Base-by-base conservation (phyloP, 2,329 filamentous ascomycete species). In the Penicillium polonicum region DNA sequence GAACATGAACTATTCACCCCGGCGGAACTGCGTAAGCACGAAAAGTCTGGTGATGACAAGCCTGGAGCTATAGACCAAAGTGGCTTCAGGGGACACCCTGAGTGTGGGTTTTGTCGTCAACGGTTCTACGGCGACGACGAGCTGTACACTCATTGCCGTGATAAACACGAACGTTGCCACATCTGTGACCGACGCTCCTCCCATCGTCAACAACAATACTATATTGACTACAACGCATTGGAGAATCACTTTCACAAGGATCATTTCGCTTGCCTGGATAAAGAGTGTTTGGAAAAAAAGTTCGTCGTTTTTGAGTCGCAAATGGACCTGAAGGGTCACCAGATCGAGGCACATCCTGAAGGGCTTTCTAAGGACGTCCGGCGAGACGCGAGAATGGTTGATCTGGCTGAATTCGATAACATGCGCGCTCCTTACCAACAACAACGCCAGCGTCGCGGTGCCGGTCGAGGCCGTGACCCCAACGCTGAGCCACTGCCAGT, bases 111-210 rank as follows among this genome's bases (percentile, higher is more conserved):
- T 76, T 99, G 94, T 73, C 86, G 88, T 54, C 85, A 91, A 71
- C 85, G 93, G 36, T 99, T 97, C 76, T 99, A 97, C 74, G 92
- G 95, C 45, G 91, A 92, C 66, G 94, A 99, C 71, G 95, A 97
- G 77, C 82, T 99, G 1, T 99, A 92, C 72, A 84, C 90, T 53
- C 94, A 99, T 76, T 97, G 94, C 72, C 86, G 93, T 60, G 90
- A 93, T 73, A 93, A 90, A 74, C 94, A 99, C 73, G 94, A 99
- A 76, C 85, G 91, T 55, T 99, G 94, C 75, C 94, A 97, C 72
- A 85, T 99, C 52, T 99, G 94, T 73, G 94, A 99, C 71, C 82
- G 91, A 48, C 79, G 78, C 21, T 82, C 80, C 57, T 78, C 76
- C 52, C 79, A 79, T 33, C 82, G 88, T 44, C 85, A 89, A 60